Evolutionary conservation across 73 alveolate species (phyloP), one percentile per base, ranked within the genome.

Genomic region (Uronychia setigera): DNA sequence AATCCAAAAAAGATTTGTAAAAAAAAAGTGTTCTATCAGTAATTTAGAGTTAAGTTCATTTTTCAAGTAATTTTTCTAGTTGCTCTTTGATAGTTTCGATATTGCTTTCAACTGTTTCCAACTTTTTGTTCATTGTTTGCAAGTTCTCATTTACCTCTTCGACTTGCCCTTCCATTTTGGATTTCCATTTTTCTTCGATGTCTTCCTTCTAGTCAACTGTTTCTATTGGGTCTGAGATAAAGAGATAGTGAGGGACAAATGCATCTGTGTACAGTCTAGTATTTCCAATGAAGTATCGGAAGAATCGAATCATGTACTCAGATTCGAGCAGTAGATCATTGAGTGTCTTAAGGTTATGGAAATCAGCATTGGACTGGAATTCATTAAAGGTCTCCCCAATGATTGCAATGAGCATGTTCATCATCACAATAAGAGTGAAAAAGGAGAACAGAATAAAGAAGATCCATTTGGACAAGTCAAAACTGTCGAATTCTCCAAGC

Each of bases 311-410:
- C 67, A 46, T 46, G 67, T 46, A 46, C 19, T 46, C 67, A 46
- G 67, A 5, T 19, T 46, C 67, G 19, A 46, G 5, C n/a, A 46
- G 67, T 19, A 11, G 19, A 19, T 46, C 67, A 46, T 46, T 46
- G 67, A 46, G 67, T 11, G 67, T 11, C 67, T 46, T 46, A 19
- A 46, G 67, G 67, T 46, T 46, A 5, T 11, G 19, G 5, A 11
- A 19, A 1, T 11, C 28, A 0, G 85, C 34, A 11, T 76, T 60
- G 25, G 60, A 29, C 46, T 84, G 58, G 81, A 88, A 31, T 58
- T 57, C 76, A 31, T 79, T 88, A 30, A 60, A 60, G 29, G 79
- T 60, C 79, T 60, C 79, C 26, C 79, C 79, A 19, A 60, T 26
- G 79, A 60, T 60, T 26, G 79, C 79, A 28, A 60, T 60, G 29